Base-by-base conservation (phyloP, 1,284 basidiomycete species). In the Microbotryum violaceum region DNA sequence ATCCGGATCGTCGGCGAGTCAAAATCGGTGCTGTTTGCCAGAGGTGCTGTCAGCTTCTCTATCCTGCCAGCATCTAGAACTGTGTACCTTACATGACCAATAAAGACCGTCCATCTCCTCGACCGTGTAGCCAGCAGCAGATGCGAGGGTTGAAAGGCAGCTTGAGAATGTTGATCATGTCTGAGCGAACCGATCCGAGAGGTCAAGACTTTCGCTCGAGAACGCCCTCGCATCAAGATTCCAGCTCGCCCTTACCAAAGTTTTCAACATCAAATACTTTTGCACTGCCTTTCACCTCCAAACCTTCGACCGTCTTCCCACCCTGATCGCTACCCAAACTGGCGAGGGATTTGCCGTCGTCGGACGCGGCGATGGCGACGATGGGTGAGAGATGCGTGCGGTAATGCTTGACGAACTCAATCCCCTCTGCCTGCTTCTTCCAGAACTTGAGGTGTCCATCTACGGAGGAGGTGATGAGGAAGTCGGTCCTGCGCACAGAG, bases 131-230 rank as follows among this genome's bases (percentile, higher is more conserved):
- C 94, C 93, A 98, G 73, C 89, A 91, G 72, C 89, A 91, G 4
- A 89, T 81, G 67, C 86, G 85, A 8, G 94, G 94, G 20, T 80
- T 83, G 73, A 84, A 97, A 0, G 82, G 85, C 55, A 99, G 79
- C 72, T 91, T 89, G 65, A 99, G 82, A 78, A 97, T 97, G 75
- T 97, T 98, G 75, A 98, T 98, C 88, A 98, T 96, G 75, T 98
- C 92, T 96, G 69, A 9, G 10, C 7, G 16, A 18, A 5, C 16
- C 1, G 8, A 21, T 6, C 12, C 6, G 4, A 5, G 48, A 6
- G 23, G 57, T 46, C 42, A 58, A 58, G 42, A 1, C 12, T 6
- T 42, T 42, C 4, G 14, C 27, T 51, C 29, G 31, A 31, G 31
- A 12, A 10, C 16, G 23, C 23, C 9, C 29, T 21, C 42, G 6